Evolutionary conservation across 495 filamentous ascomycete species (phyloP).

Genomic region (Pyrenopolyporus hunteri): DNA sequence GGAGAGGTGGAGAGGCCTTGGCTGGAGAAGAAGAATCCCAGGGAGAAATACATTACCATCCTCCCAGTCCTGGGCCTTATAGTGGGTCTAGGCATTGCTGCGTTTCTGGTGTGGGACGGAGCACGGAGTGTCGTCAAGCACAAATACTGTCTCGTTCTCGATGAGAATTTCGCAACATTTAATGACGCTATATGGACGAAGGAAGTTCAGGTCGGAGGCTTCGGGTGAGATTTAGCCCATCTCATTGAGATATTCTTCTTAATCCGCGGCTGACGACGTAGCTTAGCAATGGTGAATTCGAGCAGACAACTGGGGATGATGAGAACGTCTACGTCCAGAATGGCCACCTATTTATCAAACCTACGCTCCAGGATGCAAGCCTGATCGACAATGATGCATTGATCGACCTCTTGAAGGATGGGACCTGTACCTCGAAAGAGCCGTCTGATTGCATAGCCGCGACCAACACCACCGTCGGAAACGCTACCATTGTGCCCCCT

Average conservation of each 20-base stretch:
- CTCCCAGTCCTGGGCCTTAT: constrained; percentile 72
- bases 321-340: constrained; percentile 75
- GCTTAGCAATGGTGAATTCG: constrained; percentile 78
- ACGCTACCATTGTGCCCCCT: constrained; percentile 76
- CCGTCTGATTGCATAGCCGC: constrained; percentile 64
- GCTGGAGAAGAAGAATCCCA: constrained; percentile 69
- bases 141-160: constrained; percentile 74
- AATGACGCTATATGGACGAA: constrained; percentile 71
- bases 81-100: constrained; percentile 69
- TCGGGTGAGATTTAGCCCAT: constrained; percentile 62
- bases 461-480: constrained; percentile 69
- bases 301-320: constrained; percentile 70
- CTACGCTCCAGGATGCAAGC: constrained; percentile 72
- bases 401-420: constrained; percentile 68
- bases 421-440: constrained; percentile 66
- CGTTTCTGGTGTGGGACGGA: constrained; percentile 74
- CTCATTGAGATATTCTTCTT: background rate
- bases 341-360: constrained; percentile 74
- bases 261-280: constrained; percentile 10
- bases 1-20: constrained; percentile 74
- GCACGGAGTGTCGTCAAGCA: constrained; percentile 70
- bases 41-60: constrained; percentile 85
- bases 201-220: constrained; percentile 82
- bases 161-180: constrained; percentile 69
- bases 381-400: constrained; percentile 66